Base-by-base conservation (phyloP, 805 yeast species). In the Metschnikowia rubicola region DNA sequence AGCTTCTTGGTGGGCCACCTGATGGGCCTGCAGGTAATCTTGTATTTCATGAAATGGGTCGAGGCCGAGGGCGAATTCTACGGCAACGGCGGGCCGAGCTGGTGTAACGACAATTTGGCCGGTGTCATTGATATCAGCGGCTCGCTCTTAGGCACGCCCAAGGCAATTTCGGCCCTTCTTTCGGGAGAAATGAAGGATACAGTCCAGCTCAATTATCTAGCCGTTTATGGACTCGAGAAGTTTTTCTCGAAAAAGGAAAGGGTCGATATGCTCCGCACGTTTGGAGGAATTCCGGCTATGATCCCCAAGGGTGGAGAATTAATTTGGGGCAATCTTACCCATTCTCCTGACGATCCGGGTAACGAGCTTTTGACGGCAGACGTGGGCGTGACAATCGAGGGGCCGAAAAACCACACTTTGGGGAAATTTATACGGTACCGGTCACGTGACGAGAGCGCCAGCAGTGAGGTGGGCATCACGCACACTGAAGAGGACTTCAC, bases 101-200 rank as follows among this genome's bases (percentile, higher is more conserved):
- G 99, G 99, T 92, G 90, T 52, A 86, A 94, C 57, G 85, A 84
- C 36, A 76, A 94, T 61, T 74, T 94, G 48, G 91, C 80, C 40
- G 81, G 96, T 2, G 81, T 80, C 61, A 82, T 94, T 35, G 94
- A 94, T 62, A 86, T 94, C 48, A 80, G 96, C 11, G 99, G 99
- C 0, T 83, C 94, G n/a, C 67, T 81, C 43, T 70, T 94, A 44
- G 99, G 99, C 3, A 90, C 98, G 0, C 99, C 99, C 2, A 94
- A 94, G 63, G 86, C 96, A 1, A 79, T 90, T 17, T 88, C 95
- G 0, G 97, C 97, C 0, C 71, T 94, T 49, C 66, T 94, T n/a
- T 88, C 96, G 12, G 99, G 99, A 12, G 99, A 94, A 67, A 94
- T 94, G 98, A 88, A 84, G 64, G 99, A 94, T 65, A 94, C 99